phyloP scores from a whole-genome alignment of 1,284 basidiomycete genomes.

The Cryptococcus sp. region DNA sequence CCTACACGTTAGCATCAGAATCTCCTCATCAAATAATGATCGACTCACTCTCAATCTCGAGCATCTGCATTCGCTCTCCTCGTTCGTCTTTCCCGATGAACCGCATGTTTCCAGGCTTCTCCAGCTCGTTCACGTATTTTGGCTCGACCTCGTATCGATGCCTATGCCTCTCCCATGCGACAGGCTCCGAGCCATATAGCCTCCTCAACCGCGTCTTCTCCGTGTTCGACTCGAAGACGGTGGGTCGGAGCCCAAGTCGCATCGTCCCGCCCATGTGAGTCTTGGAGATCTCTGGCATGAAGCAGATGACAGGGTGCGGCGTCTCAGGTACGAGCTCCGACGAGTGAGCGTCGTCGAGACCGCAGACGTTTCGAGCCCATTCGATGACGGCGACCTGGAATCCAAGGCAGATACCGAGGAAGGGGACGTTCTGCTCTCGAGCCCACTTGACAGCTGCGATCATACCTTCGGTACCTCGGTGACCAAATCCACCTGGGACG shows the following conservation, averaged over 20 bases:
- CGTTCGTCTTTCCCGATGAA: slow-evolving; percentile 93
- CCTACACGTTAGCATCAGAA: slow-evolving; percentile 51
- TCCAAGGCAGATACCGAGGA: slow-evolving; percentile 93
- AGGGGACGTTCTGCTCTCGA: slow-evolving; percentile 88
- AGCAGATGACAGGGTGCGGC: slow-evolving; percentile 74
- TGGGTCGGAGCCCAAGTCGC: slow-evolving; percentile 91
- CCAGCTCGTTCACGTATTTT: slow-evolving; percentile 68
- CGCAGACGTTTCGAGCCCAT: slow-evolving; percentile 83
- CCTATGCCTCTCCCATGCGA: slow-evolving; percentile 94
- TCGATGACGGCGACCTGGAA: slow-evolving; percentile 97
- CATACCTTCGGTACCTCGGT: slow-evolving; percentile 95
- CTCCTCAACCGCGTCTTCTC: slow-evolving; percentile 64
- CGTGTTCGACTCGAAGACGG: slow-evolving; percentile 66
- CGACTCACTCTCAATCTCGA: slow-evolving; percentile 72
- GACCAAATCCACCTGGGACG: slow-evolving; percentile 92
- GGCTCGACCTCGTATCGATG: slow-evolving; percentile 99
- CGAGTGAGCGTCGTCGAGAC: slow-evolving; percentile 73
- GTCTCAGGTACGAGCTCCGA: slow-evolving; percentile 65
- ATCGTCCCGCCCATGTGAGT: slow-evolving; percentile 99
- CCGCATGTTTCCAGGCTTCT: slow-evolving; percentile 60
- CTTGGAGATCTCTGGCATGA: slow-evolving; percentile 98
- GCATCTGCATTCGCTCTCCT: slow-evolving; percentile 95
- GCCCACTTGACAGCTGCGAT: slow-evolving; percentile 95
- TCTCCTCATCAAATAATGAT: neutral
- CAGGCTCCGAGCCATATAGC: slow-evolving; percentile 77